Evolutionary conservation across 169 alveolate genomes (phyloP), one percentile per base, ranked within the genome.

Genomic region (Cryptosporidium baileyi): DNA sequence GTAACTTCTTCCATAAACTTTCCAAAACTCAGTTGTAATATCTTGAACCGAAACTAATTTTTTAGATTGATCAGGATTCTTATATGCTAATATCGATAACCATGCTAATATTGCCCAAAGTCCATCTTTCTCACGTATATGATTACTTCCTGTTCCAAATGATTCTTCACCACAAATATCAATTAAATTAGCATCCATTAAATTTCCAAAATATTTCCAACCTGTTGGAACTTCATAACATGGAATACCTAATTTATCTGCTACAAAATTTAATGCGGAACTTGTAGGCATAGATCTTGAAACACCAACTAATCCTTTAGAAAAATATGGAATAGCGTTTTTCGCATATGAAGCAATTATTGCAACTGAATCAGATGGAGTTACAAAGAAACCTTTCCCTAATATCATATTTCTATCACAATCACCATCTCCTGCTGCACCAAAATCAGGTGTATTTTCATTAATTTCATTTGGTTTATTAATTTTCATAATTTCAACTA

Each of bases 231-330:
- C 94, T 88, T 97, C 98, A 91, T 93, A 96, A 49, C 94, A 63
- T 28, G 89, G 89, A 45, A 95, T 89, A 28, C 97, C 96, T 49
- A 94, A 90, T 47, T 95, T 94, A 57, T 92, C 89, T 3, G 97
- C 97, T 11, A 97, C 99, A 81, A 88, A 81, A 82, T 96, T 98
- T 19, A 95, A 89, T 19, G 99, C 98, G 3, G 94, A 92, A 4
- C 98, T 94, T 7, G 99, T 97, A 13, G 99, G 98, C 99, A 97
- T 97, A 26, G 97, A 93, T 82, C 99, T 91, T 4, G 99, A 97
- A 4, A 95, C 97, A 2, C 98, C 98, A 34, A 82, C 85, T 80
- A 96, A 79, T 8, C 95, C 96, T 17, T 89, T 91, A 41, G 51
- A 60, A 82, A 92, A 88, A 44, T 88, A 92, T 40, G 97, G 96